Evolutionary conservation across 2,329 filamentous ascomycete species (phyloP), one percentile per base, ranked within the genome.

Genomic region (Colletotrichum sp.): DNA sequence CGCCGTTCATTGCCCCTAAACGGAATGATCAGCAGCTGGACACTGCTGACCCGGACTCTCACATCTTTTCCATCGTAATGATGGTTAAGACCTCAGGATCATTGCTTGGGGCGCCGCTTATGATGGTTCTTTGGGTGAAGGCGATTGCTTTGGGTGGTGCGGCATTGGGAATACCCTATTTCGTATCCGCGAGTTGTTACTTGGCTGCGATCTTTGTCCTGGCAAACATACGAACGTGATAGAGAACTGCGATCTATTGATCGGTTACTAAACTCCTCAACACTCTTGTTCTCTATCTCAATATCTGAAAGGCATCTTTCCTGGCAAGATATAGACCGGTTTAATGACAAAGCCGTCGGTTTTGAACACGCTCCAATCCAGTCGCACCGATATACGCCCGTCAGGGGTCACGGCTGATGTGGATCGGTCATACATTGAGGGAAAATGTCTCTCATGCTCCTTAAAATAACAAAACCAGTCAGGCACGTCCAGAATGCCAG

Each of bases 51-150:
- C 79, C 83, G 0, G 85, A 88, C 32, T 83, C 82, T 6, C 87
- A 87, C 34, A 81, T 89, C 3, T 89, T 89, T 72, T 87, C 88
- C 3, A 85, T 89, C n/a, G 87, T 88, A 16, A 89, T 89, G 87
- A 82, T 90, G 78, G 83, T 88, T 3, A 88, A 88, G 80, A 88
- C 88, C 0, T 80, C 87, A 0, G 88, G 88, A 5, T 88, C 88
- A 8, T 81, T 90, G 12, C 72, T 89, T 0, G 88, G 88, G 0
- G 87, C 87, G 3, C 87, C 87, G 1, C 78, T 87, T 10, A 89
- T 89, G 87, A 87, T 87, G 5, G 76, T 82, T 2, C 69, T 88
- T 4, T 90, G 88, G 88, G 85, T 89, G 7, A 78, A 79, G n/a
- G 88, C 87, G 4, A 86, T 90, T 16, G 80, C 81, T 1, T 77